Percentiles rank a stretch among this genome's conserved stretches.
Conservation (phyloP, 2,329 filamentous ascomycete genomes). For the Scytalidium lignicola region DNA sequence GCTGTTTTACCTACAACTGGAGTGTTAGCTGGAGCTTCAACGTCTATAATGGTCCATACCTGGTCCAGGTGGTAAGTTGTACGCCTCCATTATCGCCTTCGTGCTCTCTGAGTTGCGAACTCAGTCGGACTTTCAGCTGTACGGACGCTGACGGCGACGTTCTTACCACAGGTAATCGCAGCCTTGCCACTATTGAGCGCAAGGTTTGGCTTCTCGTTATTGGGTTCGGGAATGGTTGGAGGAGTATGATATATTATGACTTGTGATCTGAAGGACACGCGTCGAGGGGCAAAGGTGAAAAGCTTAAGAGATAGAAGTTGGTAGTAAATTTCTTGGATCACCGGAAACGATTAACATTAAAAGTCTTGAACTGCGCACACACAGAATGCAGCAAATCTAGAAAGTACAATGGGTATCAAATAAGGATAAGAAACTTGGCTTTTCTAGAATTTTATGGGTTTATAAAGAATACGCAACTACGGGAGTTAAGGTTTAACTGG, state of each 20-base stretch:
- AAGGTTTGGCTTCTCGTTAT: neutral
- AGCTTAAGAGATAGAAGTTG: neutral
- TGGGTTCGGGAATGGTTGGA: neutral
- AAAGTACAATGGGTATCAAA: neutral
- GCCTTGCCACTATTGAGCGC: neutral
- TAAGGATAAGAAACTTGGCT: neutral
- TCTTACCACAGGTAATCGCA: neutral
- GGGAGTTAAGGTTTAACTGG: neutral
- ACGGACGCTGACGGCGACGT: neutral
- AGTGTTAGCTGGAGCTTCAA: neutral
- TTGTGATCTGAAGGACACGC: neutral
- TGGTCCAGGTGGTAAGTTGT: conserved; percentile 3
- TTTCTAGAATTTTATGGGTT: neutral
- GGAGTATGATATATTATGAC: neutral
- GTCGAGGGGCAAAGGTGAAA: neutral
- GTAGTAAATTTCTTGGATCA: neutral
- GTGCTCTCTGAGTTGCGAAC: neutral
- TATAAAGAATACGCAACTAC: neutral
- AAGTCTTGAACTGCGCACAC: neutral
- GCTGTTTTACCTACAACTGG: conserved; percentile 41
- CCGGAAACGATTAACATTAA: neutral
- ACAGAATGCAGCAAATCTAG: neutral
- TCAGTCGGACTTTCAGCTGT: neutral
- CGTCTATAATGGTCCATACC: conserved; percentile 1
- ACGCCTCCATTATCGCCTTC: neutral